Conservation (phyloP, 2,329 filamentous ascomycete genomes). For the Aspergillus cejpii region DNA sequence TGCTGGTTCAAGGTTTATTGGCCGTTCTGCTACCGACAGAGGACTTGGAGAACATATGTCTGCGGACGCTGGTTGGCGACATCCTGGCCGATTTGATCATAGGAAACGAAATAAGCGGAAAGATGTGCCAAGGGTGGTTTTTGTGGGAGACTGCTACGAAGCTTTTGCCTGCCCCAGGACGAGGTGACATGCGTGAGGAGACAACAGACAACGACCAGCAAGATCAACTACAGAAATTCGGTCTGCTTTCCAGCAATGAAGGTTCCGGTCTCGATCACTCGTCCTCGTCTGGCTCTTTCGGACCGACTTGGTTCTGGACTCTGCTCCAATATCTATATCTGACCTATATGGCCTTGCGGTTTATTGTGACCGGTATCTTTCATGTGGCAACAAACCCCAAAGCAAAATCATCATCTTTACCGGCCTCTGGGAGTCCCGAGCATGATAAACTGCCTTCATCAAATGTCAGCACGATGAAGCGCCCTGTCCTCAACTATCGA, state of each 20-base stretch:
- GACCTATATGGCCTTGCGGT: conserved; percentile 57
- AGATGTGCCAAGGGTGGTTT: conserved; percentile 79
- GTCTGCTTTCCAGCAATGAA: conserved; percentile 44
- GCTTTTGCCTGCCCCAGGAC: conserved; percentile 48
- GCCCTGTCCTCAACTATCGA: conserved; percentile 68
- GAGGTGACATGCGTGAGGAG: conserved; percentile 12
- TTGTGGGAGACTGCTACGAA: conserved; percentile 80
- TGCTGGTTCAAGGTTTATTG: conserved; percentile 76
- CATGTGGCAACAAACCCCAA: conserved; percentile 62
- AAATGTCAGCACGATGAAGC: conserved; percentile 30
- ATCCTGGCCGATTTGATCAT: conserved; percentile 87
- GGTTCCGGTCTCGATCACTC: conserved; percentile 21
- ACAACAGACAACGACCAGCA: conserved; percentile 28
- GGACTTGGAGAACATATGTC: conserved; percentile 79
- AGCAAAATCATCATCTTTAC: conserved; percentile 21
- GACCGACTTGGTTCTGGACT: conserved; percentile 45
- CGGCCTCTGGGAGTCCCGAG: conserved; percentile 19
- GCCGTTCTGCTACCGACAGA: conserved; percentile 84
- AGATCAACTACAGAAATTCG: conserved; percentile 52
- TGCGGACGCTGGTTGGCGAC: conserved; percentile 76
- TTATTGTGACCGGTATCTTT: conserved; percentile 57
- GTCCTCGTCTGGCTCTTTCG: conserved; percentile 29
- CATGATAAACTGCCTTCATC: conserved; percentile 30
- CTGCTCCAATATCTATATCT: conserved; percentile 48
- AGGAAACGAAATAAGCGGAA: conserved; percentile 71